Base-by-base conservation (phyloP, 176 grass and related monocot species). In the Tuctoria greenei region DNA sequence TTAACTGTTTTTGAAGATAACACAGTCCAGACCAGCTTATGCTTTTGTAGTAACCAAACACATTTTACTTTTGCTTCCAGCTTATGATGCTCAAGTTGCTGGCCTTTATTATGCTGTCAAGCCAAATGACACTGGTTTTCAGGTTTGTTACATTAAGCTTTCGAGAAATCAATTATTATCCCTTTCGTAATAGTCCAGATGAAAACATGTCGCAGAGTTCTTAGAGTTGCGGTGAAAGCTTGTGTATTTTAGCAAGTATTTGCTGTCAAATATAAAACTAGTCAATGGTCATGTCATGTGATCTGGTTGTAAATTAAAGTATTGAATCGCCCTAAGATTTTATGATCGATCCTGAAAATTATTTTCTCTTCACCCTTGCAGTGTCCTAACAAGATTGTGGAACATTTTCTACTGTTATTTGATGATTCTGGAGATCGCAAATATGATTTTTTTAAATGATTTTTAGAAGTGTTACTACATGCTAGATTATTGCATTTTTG, bases 71-170 rank as follows among this genome's bases (percentile, higher is more conserved):
- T 83, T 79, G 12, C 72, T 87, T 91, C 43, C 84, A 98, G 95
- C 95, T 54, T 98, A 98, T 87, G 91, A 98, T 38, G 95, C 95
- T 75, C 39, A 90, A 90, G 86, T 98, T 90, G 95, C 91, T 86
- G 95, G 95, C 74, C 80, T 98, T 71, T 90, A 91, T 81, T 98
- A 94, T 69, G 10, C 16, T 60, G 80, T 94, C 69, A 60, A 47
- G 8, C 76, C 86, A 40, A 94, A 78, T 71, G 79, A 85, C 54
- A 90, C 82, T 76, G 95, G 95, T 86, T 98, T 98, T 79, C 86
- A 88, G 91, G 91, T 98, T 72, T 79, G 70, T 49, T 80, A 35
- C 23, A 31, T 31, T 85, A 63, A 15, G 49, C 58, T 34, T 34
- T 79, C 42, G 36, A 75, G 62, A 42, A 72, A 61, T 58, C 20